Evolutionary conservation across 176 grass and related monocot species (phyloP).

Genomic region (Zea mays): Zm-B73-REFERENCE-NAM-5.0 NC_050100.1:215082001-215082500

Average conservation of each 20-base stretch:
- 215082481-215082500: conserved; percentile 89
- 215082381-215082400: not conserved
- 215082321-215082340: not conserved
- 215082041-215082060: not conserved
- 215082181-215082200: conserved; percentile 26
- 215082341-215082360: conserved; percentile 22
- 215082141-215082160: conserved; percentile 69
- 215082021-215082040: not conserved
- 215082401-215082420: not conserved
- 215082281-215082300: not conserved
- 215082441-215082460: conserved; percentile 95
- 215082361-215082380: not conserved
- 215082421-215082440: not conserved
- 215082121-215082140: conserved; percentile 63
- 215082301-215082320: not conserved
- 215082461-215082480: conserved; percentile 96
- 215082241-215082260: not conserved
- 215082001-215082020: conserved; percentile 70
- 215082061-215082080: not conserved
- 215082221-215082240: not conserved
- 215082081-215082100: conserved; percentile 46
- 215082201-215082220: not conserved
- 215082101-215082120: conserved; percentile 77
- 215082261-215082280: not conserved
- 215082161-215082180: conserved; percentile 88